Percentiles rank a stretch among this genome's conserved stretches.
phyloP scores from a whole-genome alignment of 192 early-diverging fungal genomes.

The Umbelopsis vinacea region DNA sequence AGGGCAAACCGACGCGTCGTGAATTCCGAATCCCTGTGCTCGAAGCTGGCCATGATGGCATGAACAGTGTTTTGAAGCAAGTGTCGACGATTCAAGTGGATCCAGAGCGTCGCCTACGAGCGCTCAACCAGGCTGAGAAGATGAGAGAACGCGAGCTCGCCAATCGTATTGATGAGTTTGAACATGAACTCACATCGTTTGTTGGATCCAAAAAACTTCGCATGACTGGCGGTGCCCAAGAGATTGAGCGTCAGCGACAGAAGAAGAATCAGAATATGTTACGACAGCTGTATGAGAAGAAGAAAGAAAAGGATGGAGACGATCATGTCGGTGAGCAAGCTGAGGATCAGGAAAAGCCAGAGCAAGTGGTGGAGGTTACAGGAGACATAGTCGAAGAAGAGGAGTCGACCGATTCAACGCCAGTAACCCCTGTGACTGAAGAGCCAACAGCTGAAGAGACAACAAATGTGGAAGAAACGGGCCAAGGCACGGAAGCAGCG shows the following conservation, averaged over 20 bases:
- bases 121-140: slow-evolving; percentile 66
- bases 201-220: slow-evolving; percentile 64
- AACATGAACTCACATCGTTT: slow-evolving; percentile 69
- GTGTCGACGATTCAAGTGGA: slow-evolving; percentile 67
- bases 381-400: background rate
- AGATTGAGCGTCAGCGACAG: slow-evolving; percentile 65
- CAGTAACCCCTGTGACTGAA: too few species aligned
- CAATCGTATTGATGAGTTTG: slow-evolving; percentile 73
- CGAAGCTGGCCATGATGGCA: slow-evolving; percentile 60
- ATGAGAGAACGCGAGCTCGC: slow-evolving; percentile 63
- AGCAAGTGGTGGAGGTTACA: background rate
- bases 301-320: background rate
- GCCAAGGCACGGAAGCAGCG: too few species aligned
- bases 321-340: background rate
- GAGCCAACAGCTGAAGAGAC: too few species aligned
- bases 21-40: slow-evolving; percentile 49
- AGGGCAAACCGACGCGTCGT: slow-evolving; percentile 32
- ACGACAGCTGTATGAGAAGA: slow-evolving; percentile 48
- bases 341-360: background rate
- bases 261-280: slow-evolving; percentile 68
- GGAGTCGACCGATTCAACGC: too few species aligned
- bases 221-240: slow-evolving; percentile 75
- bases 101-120: slow-evolving; percentile 62
- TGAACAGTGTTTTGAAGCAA: slow-evolving; percentile 68
- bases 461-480: too few species aligned